A percentile compares a stretch with the other conserved stretches of the same genome.
Conservation (phyloP, 106 monocot species). For the Platanthera zijinensis region DNA sequence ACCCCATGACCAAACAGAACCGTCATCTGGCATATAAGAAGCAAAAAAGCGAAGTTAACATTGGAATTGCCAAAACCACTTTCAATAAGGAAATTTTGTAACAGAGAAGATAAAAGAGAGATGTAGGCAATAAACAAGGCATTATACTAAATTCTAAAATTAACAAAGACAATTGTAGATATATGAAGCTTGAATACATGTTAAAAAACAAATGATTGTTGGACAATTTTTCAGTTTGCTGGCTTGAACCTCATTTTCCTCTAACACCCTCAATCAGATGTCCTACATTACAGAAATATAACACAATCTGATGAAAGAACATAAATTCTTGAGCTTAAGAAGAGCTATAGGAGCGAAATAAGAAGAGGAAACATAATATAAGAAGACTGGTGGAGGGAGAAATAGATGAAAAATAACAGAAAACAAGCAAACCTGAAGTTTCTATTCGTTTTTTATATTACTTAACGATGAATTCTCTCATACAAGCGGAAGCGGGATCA, state of each 20-base stretch:
- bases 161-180: not conserved
- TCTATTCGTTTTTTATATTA: too few relatives aligned
- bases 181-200: not conserved
- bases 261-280: not conserved
- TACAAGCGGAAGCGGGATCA: too few relatives aligned
- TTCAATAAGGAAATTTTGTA: not conserved
- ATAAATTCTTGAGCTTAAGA: too few relatives aligned
- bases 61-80: not conserved
- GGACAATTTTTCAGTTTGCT: not conserved
- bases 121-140: not conserved
- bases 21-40: constrained; percentile 49
- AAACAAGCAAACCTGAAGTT: too few relatives aligned
- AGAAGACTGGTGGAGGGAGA: too few relatives aligned
- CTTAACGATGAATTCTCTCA: too few relatives aligned
- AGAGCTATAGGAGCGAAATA: too few relatives aligned
- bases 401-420: too few relatives aligned
- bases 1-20: constrained; percentile 92
- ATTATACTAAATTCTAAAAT: not conserved
- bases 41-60: constrained; percentile 9
- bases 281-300: too few relatives aligned
- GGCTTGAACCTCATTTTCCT: not conserved
- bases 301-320: too few relatives aligned
- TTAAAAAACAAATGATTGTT: not conserved
- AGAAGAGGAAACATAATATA: too few relatives aligned
- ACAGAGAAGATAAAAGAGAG: not conserved